Evolutionary conservation across 768 basidiomycete genomes (phyloP), one percentile per base, ranked within the genome.

Genomic region (Epithele typhae): DNA sequence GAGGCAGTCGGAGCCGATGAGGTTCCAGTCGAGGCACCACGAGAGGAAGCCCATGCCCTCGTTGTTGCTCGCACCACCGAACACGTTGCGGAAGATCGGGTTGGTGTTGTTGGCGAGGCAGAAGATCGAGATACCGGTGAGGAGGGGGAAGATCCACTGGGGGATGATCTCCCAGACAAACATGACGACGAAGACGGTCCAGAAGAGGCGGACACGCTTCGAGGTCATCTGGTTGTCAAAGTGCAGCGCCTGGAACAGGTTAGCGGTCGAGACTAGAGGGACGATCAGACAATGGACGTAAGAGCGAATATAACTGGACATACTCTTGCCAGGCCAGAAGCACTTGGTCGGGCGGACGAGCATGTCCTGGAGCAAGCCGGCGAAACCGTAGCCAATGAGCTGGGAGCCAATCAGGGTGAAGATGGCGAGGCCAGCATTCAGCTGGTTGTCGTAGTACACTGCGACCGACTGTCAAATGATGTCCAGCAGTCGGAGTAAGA

Each of bases 11-110:
- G 71, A 67, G 30, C 70, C 75, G 48, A 79, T 71, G 48, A 77
- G 72, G 54, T 79, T 77, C 81, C 82, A 84, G 55, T 84, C 82
- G 12, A 84, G 64, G 51, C 70, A 80, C 33, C 82, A 58, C 1
- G 81, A 72, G 36, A 84, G 73, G 42, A 77, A 62, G 10, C 80
- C 82, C 34, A 83, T 70, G 6, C 81, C 81, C 60, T 82, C 80
- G 45, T 84, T 63, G 55, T 63, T 63, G 52, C 54, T 57, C 10
- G 81, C 45, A 72, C 81, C 58, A 33, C 55, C 57, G 40, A 60
- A 58, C 25, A 63, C 45, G 42, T 55, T 58, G 18, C 57, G 46
- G 51, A 60, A 57, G 4, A 61, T 58, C 0, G 53, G 40, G 53
- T 52, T 58, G 38, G 37, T 25, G 56, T 63, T 63, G 52, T 63